Base-by-base conservation (phyloP, 257 asterid genomes). In the Ajuga chamaepitys region DNA sequence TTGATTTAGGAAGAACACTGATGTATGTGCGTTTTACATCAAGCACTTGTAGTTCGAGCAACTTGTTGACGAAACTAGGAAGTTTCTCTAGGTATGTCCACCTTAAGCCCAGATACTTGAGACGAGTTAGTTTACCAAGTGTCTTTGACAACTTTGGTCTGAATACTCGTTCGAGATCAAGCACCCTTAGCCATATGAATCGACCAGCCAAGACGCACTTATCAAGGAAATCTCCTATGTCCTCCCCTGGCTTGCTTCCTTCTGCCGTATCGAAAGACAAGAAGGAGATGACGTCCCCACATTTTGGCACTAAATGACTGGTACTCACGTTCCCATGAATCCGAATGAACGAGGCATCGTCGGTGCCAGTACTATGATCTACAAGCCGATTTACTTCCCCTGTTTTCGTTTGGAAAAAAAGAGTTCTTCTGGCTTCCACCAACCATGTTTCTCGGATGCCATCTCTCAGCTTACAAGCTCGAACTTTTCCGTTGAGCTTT, bases 1-100 rank as follows among this genome's bases (percentile, higher is more conserved):
- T 66, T 2, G 81, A 76, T 14, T 21, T 46, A 0, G 81, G 81
- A 20, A 76, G 81, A 44, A 35, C 4, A 24, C 52, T 76, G 37
- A 76, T 71, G 25, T 76, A 76, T 2, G 81, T 76, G 16, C 57
- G 81, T 52, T 76, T 76, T 38, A 76, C 44, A 46, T 76, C 80
- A 25, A 76, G 70, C 62, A 76, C 77, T 35, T 17, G 67, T 13
- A 76, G 71, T 11, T 66, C 54, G 14, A 66, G 30, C 67, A 76
- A n/a, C 13, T 28, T 55, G 67, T 70, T 11, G 10, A 76, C 58
- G 3, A 11, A 20, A 12, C 28, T 11, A 0, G 77, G 81, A 26
- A 76, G 81, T 0, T 3, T 0, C 24, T 70, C 67, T 0, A 76
- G 77, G 70, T 66, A 76, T 0, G 81, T 71, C 77, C 74, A 76